Evolutionary conservation across 1,139 yeast genomes (phyloP).

Genomic region (Blastobotrys arbuscula): DNA sequence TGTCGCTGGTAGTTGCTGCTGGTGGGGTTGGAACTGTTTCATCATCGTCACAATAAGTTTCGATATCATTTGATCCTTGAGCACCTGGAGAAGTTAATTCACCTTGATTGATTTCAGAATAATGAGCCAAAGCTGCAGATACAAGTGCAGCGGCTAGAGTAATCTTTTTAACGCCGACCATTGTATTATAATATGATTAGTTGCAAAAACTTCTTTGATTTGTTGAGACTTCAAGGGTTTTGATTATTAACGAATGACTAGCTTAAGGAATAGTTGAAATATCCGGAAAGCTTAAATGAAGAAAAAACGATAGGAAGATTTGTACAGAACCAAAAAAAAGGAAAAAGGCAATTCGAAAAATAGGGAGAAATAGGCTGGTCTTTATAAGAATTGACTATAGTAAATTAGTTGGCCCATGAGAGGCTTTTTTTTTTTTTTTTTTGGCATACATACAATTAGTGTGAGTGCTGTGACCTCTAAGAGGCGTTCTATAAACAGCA

Average conservation of each 20-base stretch:
- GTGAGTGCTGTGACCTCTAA: too few species aligned
- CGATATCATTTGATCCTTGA: not conserved
- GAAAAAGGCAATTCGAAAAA: not conserved
- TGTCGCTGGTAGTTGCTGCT: not conserved
- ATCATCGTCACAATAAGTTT: not conserved
- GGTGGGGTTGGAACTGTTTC: not conserved
- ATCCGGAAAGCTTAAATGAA: not conserved
- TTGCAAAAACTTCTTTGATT: not conserved
- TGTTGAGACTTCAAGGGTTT: not conserved
- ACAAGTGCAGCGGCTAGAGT: not conserved
- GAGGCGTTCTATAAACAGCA: too few species aligned
- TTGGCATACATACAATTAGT: too few species aligned
- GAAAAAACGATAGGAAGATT: not conserved
- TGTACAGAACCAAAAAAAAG: not conserved
- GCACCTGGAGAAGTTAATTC: not conserved
- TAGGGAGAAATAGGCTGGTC: not conserved
- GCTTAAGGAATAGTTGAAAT: not conserved
- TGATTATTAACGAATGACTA: slow-evolving; percentile 7
- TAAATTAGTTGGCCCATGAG: too few species aligned
- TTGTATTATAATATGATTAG: not conserved
- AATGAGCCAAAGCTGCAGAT: not conserved
- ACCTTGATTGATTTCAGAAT: not conserved
- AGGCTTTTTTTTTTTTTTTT: too few species aligned
- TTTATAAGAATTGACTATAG: slow-evolving; percentile 1
- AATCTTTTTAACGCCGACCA: slow-evolving; percentile 6